phyloP scores from a whole-genome alignment of 2,329 filamentous ascomycete genomes.

The Paracoccidioides brasiliensis region DNA sequence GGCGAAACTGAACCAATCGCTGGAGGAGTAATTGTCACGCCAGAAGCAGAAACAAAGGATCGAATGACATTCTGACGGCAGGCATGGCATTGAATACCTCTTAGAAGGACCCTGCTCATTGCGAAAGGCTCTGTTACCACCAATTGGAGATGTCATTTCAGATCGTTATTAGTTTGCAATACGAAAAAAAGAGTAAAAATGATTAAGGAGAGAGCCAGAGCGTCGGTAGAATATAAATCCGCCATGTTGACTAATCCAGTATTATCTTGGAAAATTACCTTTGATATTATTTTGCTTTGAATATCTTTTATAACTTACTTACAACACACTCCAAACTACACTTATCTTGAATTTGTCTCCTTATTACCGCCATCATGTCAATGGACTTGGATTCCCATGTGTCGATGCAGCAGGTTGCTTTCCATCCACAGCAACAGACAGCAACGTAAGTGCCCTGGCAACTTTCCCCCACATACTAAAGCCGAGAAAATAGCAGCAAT shows the following conservation, averaged over 20 bases:
- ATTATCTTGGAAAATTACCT: not conserved
- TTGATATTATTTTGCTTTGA: slow-evolving; percentile 1
- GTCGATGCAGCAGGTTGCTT: slow-evolving; percentile 29
- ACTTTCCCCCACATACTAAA: too few species aligned
- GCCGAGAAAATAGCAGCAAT: slow-evolving; percentile 4
- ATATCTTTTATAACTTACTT: not conserved
- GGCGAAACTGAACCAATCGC: not conserved
- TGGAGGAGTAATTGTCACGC: slow-evolving; percentile 15
- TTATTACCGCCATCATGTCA: slow-evolving; percentile 30
- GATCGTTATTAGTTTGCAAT: not conserved
- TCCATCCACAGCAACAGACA: slow-evolving; percentile 27
- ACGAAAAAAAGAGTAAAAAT: not conserved
- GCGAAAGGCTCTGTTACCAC: not conserved
- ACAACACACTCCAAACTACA: not conserved
- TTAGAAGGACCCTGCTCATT: slow-evolving; percentile 23
- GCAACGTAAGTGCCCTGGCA: slow-evolving; percentile 40
- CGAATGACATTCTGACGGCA: slow-evolving; percentile 20
- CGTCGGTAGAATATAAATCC: slow-evolving; percentile 1
- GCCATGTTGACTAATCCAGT: not conserved
- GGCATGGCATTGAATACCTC: slow-evolving; percentile 18
- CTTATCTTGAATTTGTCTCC: not conserved
- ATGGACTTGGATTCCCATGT: slow-evolving; percentile 48
- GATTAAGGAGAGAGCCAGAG: not conserved
- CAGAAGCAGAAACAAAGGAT: slow-evolving; percentile 18
- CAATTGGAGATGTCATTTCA: not conserved